Base-by-base conservation (phyloP, 345 rosid genomes). In the Eutrema japonicum region DNA sequence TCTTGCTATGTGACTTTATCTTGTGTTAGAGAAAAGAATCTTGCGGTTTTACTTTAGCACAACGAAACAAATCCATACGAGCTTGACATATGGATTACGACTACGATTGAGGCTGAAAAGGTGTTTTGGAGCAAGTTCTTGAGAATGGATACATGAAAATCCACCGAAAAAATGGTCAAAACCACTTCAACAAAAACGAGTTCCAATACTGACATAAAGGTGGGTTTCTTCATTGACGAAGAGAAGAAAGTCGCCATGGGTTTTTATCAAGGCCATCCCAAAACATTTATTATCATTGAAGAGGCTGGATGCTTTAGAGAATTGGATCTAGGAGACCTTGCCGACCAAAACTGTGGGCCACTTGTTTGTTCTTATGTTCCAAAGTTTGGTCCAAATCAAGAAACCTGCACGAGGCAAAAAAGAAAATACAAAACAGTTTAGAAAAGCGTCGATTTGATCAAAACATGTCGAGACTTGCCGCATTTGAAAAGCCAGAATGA, bases 91-190 rank as follows among this genome's bases (percentile, higher is more conserved):
- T 45, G 42, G 68, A 46, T 30, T 30, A 30, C 41, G 26, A 63
- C 53, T n/a, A 43, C 30, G 29, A 30, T 30, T 30, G 67, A 62
- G 5, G 3, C 40, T 4, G 8, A 30, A 30, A 5, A 13, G n/a
- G 8, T 62, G 3, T 29, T n/a, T 4, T 63, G 68, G 54, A 63
- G 41, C 53, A 63, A 63, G 68, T 63, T 63, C 68, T 45, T 45
- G 53, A 45, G 2, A 32, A 7, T 45, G n/a, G 27, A 30, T 8
- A 13, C 2, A 29, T 26, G 1, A 32, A 18, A 18, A 18, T 18
- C 22, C 22, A 18, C 1, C 22, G 22, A 18, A 18, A 18, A 18
- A 18, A 1, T 18, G 22, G 22, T 18, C 22, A 18, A 18, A 18
- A 18, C 22, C 1, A 18, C 22, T 18, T 18, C 22, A 18, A 18